Evolutionary conservation across 2,329 filamentous ascomycete species (phyloP).

Genomic region (Botrytis elliptica): DNA sequence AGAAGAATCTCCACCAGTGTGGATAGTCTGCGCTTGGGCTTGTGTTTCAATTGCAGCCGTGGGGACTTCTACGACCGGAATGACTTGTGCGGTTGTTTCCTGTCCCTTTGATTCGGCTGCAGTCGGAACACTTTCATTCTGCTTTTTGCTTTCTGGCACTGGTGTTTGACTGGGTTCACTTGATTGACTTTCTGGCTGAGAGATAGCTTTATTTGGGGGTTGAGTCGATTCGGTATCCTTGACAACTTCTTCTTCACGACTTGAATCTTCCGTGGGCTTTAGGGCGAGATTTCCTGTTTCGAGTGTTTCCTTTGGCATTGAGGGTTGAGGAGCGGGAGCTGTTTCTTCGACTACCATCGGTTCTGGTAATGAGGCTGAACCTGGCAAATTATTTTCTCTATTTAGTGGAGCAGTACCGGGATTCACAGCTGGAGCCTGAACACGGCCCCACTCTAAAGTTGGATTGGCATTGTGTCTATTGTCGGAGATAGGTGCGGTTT

Average conservation of each 20-base stretch:
- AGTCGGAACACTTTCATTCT: not conserved
- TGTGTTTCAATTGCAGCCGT: not conserved
- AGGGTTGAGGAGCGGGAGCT: not conserved
- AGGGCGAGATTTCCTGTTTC: not conserved
- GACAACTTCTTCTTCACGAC: not conserved
- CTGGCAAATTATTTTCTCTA: not conserved
- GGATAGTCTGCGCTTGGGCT: not conserved
- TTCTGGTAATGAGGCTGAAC: not conserved
- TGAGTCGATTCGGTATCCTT: not conserved
- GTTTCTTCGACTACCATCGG: not conserved
- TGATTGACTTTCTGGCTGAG: not conserved
- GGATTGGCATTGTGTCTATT: not conserved
- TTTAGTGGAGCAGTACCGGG: not conserved
- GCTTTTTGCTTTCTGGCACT: not conserved
- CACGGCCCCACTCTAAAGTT: not conserved
- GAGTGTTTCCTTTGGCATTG: not conserved
- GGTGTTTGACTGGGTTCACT: not conserved
- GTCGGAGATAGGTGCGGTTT: not conserved
- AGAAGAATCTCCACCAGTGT: not conserved
- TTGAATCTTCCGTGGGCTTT: not conserved
- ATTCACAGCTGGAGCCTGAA: not conserved
- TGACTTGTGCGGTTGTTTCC: not conserved
- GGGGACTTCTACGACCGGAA: conserved; percentile 6
- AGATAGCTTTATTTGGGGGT: not conserved
- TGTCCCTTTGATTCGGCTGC: not conserved